Evolutionary conservation across 768 basidiomycete genomes (phyloP), one percentile per base, ranked within the genome.

Genomic region (Cyclocybe cylindracea): DNA sequence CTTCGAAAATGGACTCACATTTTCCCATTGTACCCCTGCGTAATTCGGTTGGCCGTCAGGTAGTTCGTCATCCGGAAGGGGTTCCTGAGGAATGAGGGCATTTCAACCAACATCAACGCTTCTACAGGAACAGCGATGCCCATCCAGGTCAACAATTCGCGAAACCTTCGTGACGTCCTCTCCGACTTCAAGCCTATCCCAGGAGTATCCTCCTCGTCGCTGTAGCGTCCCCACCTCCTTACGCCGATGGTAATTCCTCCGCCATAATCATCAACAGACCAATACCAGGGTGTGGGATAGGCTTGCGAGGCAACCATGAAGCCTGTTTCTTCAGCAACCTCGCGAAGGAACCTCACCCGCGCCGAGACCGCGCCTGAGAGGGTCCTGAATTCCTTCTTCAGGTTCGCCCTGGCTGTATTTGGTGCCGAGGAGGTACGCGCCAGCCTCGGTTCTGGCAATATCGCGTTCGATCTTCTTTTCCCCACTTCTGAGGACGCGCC

Each of bases 21-120:
- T 75, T 10, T n/a, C 70, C 74, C 59, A 65, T 64, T n/a, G 54
- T 76, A 77, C 24, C 73, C 71, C 45, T 74, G n/a, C 72, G 39
- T 74, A 76, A n/a, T 2, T 75, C 65, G 11, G 60, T 57, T n/a
- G n/a, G 3, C 70, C 60, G 48, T 76, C 70, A 4, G 74, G 74
- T n/a, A 13, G 49, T 46, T 31, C 46, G 29, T 57, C 67, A 31
- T 74, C 64, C n/a, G n/a, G 53, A 77, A 75, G 0, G 68, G 60
- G 39, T 72, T 51, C 36, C 61, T n/a, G 59, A 0, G 72, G 73
- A 31, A 77, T 62, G 13, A 76, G 57, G 37, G 62, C 60, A 9
- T 63, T 58, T 24, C 63, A 48, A 1, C 57, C 50, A 6, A 75
- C 18, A 2, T 50, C 31, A 5, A 71, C 42, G 5, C 53, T 50